Conservation (phyloP, 257 asterid species). For the Coffea eugenioides region DNA sequence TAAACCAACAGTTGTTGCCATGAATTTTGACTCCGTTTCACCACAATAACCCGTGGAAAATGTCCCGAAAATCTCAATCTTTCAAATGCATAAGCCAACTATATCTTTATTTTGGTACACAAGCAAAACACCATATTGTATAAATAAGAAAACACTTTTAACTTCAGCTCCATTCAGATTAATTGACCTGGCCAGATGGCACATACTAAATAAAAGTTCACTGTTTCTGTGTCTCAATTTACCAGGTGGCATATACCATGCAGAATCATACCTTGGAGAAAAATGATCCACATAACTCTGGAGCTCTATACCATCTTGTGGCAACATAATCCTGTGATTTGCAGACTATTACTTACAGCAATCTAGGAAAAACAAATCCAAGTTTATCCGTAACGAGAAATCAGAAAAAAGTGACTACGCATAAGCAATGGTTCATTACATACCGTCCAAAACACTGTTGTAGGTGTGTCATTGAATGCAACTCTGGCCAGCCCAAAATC, state of each 20-base stretch:
- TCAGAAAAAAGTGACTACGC: not conserved
- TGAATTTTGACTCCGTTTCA: not conserved
- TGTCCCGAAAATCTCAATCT: not conserved
- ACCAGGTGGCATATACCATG: constrained; percentile 1
- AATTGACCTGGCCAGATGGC: not conserved
- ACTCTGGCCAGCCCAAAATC: constrained; percentile 98
- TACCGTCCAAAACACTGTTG: constrained; percentile 98
- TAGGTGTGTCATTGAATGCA: constrained; percentile 85
- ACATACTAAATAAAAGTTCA: not conserved
- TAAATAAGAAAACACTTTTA: no score
- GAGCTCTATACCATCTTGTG: constrained; percentile 93
- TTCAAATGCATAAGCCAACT: not conserved
- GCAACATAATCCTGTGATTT: constrained; percentile 83
- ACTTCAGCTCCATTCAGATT: not conserved
- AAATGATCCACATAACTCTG: constrained; percentile 89
- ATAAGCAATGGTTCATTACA: constrained; percentile 9
- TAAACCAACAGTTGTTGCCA: not conserved
- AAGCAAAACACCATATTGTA: not conserved
- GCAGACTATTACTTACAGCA: constrained; percentile 4
- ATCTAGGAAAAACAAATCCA: not conserved
- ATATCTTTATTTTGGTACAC: not conserved
- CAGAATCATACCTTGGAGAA: constrained; percentile 64
- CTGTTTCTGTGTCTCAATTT: not conserved
- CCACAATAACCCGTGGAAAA: not conserved
- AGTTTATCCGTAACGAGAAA: not conserved